Evolutionary conservation across 257 asterid species (phyloP).

Genomic region (Petrea volubilis): DNA sequence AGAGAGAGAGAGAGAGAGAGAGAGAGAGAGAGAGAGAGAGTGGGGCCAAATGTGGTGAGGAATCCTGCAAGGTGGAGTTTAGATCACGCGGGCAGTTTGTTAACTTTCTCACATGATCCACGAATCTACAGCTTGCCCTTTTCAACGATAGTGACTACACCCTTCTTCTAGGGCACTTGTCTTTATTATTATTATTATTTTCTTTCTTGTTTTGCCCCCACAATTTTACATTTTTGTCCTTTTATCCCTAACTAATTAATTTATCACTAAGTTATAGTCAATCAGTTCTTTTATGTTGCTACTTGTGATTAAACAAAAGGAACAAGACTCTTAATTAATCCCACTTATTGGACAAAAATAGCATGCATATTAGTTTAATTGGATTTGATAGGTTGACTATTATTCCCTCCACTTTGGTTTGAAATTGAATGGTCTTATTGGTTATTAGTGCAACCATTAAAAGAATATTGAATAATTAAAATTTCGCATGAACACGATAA

Average conservation of each 20-base stretch:
- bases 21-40: too few relatives aligned
- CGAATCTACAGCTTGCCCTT: conserved; percentile 23
- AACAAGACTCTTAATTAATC: background rate
- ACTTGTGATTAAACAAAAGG: background rate
- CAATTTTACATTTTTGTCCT: background rate
- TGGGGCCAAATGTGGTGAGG: conserved; percentile 30
- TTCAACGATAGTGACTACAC: conserved; percentile 23
- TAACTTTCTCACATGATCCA: conserved; percentile 37
- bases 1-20: background rate
- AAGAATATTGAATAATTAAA: too few relatives aligned
- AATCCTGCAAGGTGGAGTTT: conserved; percentile 41
- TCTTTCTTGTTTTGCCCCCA: background rate
- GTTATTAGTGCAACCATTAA: background rate
- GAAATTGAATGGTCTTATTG: background rate
- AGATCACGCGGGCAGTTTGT: conserved; percentile 28
- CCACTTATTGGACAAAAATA: background rate
- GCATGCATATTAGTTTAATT: background rate
- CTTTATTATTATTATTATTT: background rate
- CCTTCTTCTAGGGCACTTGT: background rate
- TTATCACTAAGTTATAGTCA: background rate
- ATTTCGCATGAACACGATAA: too few relatives aligned
- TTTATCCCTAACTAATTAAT: background rate
- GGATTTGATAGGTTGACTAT: background rate
- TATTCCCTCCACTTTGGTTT: background rate
- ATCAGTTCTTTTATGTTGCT: background rate